A percentile compares a stretch with the other conserved stretches of the same genome.
Conservation (phyloP, 495 filamentous ascomycete genomes). For the Penicillium bovifimosum region DNA sequence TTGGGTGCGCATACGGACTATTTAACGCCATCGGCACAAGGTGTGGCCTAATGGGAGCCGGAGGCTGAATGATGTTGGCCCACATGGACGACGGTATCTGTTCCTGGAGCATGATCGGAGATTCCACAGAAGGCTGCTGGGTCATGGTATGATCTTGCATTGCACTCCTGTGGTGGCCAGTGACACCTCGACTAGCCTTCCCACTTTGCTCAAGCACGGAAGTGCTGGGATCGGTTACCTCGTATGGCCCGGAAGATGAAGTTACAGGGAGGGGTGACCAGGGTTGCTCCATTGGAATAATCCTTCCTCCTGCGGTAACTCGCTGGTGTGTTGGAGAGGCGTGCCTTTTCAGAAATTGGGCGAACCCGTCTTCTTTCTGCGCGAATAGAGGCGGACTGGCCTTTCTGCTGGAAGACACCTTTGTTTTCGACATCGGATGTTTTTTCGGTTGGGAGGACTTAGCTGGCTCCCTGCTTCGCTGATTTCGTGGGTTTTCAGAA, state of each 20-base stretch:
- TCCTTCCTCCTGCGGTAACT: slow-evolving; percentile 60
- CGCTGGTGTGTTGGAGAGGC: slow-evolving; percentile 55
- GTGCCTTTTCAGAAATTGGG: slow-evolving; percentile 52
- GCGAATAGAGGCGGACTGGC: slow-evolving; percentile 13
- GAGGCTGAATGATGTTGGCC: too few species aligned
- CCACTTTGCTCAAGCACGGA: too few species aligned
- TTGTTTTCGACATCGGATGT: background rate
- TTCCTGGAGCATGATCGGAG: too few species aligned
- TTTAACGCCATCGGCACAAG: too few species aligned
- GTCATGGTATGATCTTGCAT: too few species aligned
- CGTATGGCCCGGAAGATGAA: background rate
- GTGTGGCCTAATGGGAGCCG: too few species aligned
- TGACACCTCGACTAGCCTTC: too few species aligned
- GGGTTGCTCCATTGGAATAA: slow-evolving; percentile 47
- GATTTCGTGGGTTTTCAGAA: slow-evolving; percentile 5
- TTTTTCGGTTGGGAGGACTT: slow-evolving; percentile 2
- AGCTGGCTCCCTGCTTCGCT: background rate
- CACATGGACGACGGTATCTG: too few species aligned
- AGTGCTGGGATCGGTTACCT: background rate
- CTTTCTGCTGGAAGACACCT: slow-evolving; percentile 18
- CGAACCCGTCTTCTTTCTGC: slow-evolving; percentile 39
- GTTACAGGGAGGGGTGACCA: slow-evolving; percentile 17
- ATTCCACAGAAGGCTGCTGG: too few species aligned
- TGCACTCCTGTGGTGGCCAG: too few species aligned
- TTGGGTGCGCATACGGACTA: too few species aligned